Evolutionary conservation across 2,329 filamentous ascomycete species (phyloP), one percentile per base, ranked within the genome.

Genomic region (Fusarium sacchari): DNA sequence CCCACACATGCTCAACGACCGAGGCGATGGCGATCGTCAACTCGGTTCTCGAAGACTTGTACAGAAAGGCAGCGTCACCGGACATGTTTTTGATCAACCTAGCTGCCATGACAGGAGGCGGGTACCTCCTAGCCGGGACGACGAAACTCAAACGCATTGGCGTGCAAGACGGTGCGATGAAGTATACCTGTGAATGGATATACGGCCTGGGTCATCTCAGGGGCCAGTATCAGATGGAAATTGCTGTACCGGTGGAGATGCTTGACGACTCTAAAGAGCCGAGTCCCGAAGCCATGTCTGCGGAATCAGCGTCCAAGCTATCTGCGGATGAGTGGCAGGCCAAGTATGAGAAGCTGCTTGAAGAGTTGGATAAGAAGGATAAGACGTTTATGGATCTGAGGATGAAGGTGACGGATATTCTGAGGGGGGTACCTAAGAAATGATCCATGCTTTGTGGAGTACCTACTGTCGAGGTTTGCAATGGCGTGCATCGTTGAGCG

Each of bases 61-160:
- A 86, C 67, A 84, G 83, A 43, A 84, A 86, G 49, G 87, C 88
- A 1, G 80, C 82, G 3, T 87, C 84, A 17, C 85, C 87, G 10
- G 86, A 90, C 76, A 84, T 85, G 0, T 91, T 91, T 72, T 80
- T 91, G 18, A 87, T 90, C 72, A 91, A 90, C 75, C 79, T 91
- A 11, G 85, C 89, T 0, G 88, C 88, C 9, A 82, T 91, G 17
- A 86, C 86, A 1, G 89, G 90, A 14, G 87, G 87, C 7, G 84
- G 82, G 55, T 79, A 86, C 34, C 82, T 91, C 55, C 85, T 88
- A 80, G 82, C 82, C 18, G 80, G 81, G 11, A 79, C 82, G 26
- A 82, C 81, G 28, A 77, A 83, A 50, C 81, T 82, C 60, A 81
- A 87, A 24, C 84, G 86, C 17, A 63, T 86, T 28, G 85, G 86